Base-by-base conservation (phyloP, 2,329 filamentous ascomycete genomes). In the Phialophora macrospora region DNA sequence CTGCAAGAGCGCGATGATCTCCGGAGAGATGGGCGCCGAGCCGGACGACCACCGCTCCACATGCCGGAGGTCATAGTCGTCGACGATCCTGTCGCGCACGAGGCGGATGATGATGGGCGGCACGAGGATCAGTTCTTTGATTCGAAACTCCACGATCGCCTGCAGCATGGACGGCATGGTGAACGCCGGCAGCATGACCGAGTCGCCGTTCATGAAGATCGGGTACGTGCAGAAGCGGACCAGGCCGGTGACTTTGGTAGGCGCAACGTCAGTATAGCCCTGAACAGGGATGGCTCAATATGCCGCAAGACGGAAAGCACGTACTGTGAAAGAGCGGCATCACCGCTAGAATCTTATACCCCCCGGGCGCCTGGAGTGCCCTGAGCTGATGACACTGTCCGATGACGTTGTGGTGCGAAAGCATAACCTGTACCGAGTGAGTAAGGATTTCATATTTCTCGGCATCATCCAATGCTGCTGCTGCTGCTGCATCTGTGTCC, bases 151-250 rank as follows among this genome's bases (percentile, higher is more conserved):
- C 46, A 78, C 76, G n/a, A 87, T 79, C 0, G 84, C 79, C 41
- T 80, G 70, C 11, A 88, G 81, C 82, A 88, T 86, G 17, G 75
- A 74, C 32, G 82, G 77, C 81, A 89, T 85, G 12, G 82, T 86
- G 76, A 90, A 91, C 1, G 81, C 75, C 0, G 87, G 85, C 0
- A 90, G 80, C 81, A 90, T 88, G 72, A 86, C 81, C 30, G 88
- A 85, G 70, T 89, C 82, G 17, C 85, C 86, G 72, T 90, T 89
- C 56, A 88, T 77, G 14, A 87, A 75, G 32, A 89, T 75, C 0
- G 88, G 87, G 0, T 90, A 79, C 72, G 89, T 86, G 67, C 90
- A 81, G 52, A 84, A 80, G 70, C 88, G 85, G 9, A 88, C 83
- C 0, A 89, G 80, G 2, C 87, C 87, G 0, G 86, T 87, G 70